A percentile compares a stretch with the other conserved stretches of the same genome.
Evolutionary conservation across 2,329 filamentous ascomycete genomes (phyloP).

Genomic region (Cytospora schulzeri): DNA sequence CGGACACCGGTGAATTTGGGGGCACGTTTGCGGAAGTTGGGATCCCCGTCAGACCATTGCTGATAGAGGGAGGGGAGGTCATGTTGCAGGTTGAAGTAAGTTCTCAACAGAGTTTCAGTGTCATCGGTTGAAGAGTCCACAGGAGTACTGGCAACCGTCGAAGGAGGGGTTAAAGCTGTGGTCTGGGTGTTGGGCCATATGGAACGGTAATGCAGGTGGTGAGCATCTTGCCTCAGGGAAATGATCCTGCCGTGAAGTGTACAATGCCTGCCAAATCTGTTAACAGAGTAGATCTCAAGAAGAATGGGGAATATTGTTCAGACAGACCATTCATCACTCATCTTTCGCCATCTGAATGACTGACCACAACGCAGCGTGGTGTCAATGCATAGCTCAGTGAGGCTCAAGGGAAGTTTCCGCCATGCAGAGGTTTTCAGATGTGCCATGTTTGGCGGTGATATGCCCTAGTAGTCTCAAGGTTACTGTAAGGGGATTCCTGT

Average conservation of each 20-base stretch:
- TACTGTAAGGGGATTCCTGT: too few relatives aligned
- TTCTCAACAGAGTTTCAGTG: constrained; percentile 71
- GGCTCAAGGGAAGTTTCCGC: constrained; percentile 80
- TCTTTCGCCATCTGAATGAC: constrained; percentile 92
- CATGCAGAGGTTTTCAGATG: constrained; percentile 66
- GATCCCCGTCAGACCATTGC: constrained; percentile 82
- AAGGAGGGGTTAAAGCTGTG: constrained; percentile 41
- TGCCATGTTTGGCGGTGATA: constrained; percentile 6
- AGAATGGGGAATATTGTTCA: not conserved
- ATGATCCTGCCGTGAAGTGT: constrained; percentile 83
- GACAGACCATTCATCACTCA: constrained; percentile 77
- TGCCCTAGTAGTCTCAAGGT: not conserved
- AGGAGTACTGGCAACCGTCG: constrained; percentile 24
- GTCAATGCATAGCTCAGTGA: constrained; percentile 89
- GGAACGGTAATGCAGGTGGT: constrained; percentile 77
- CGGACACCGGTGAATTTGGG: constrained; percentile 87
- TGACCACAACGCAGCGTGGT: constrained; percentile 94
- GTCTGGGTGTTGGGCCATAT: constrained; percentile 53
- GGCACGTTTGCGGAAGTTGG: constrained; percentile 87
- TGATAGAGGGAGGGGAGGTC: constrained; percentile 76
- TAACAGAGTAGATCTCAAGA: not conserved
- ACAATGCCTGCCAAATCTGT: constrained; percentile 62
- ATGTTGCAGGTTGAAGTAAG: constrained; percentile 86
- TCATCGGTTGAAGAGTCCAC: constrained; percentile 53
- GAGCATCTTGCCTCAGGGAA: constrained; percentile 79